Conservation (phyloP, 768 basidiomycete genomes). For the Cantharellus anzutake region DNA sequence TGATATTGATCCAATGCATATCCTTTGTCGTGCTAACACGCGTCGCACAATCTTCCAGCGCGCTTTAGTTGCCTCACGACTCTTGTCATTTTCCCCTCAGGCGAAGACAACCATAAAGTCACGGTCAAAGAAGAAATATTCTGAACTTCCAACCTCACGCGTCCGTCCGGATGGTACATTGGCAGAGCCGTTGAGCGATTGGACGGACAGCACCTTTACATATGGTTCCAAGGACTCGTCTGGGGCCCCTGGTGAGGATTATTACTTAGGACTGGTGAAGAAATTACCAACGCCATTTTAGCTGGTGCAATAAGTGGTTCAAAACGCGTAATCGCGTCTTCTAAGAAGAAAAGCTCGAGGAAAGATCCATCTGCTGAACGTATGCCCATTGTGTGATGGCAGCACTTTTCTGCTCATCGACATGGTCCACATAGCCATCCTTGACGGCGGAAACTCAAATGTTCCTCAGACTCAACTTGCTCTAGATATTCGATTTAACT, state of each 20-base stretch:
- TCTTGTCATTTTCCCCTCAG: neutral
- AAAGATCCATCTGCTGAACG: neutral
- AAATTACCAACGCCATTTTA: neutral
- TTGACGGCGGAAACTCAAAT: too few species aligned
- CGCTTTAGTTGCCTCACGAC: neutral
- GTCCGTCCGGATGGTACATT: conserved; percentile 25
- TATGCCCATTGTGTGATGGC: neutral
- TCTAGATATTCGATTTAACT: conserved; percentile 48
- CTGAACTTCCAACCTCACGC: conserved; percentile 36
- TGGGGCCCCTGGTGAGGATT: neutral
- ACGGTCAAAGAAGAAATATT: conserved; percentile 29
- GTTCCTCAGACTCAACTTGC: conserved; percentile 32
- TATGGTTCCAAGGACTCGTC: neutral
- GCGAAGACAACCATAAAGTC: conserved; percentile 12
- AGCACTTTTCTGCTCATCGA: neutral
- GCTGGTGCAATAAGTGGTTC: neutral
- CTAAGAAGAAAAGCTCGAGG: neutral
- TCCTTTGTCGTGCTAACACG: too few species aligned
- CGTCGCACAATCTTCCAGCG: neutral
- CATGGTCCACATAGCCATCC: neutral
- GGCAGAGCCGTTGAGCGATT: conserved; percentile 21
- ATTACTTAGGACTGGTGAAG: neutral
- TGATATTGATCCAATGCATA: neutral
- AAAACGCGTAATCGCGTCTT: neutral
- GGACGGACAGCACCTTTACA: neutral